Base-by-base conservation (phyloP, 2,329 filamentous ascomycete species). In the Diaporthe sp. region DNA sequence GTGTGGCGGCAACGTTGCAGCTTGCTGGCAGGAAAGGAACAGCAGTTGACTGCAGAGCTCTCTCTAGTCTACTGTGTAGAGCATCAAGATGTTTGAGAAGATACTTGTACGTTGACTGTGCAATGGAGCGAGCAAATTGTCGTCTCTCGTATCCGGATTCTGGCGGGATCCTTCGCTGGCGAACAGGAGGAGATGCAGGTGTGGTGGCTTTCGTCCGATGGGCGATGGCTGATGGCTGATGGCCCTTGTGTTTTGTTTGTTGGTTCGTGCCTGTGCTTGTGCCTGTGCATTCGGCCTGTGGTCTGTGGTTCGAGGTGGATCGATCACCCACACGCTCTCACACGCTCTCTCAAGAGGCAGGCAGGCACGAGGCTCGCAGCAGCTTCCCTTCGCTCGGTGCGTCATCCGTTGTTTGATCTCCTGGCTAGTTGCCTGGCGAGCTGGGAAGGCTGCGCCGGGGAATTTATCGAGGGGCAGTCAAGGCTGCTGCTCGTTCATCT, bases 351-450 rank as follows among this genome's bases (percentile, higher is more conserved):
- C 27, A 35, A n/a, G 53, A 19, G 42, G 7, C 4, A 42, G 37
- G 25, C 25, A 19, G 25, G 59, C 39, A 65, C 39, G 39, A 42
- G 25, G 59, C 25, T 27, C 2, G n/a, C 22, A 32, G 61, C 27
- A 51, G 58, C 30, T 63, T 63, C 8, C 37, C 15, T 5, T 12
- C 44, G 6, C 39, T 32, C 61, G 42, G 42, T 35, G 42, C 61
- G 61, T 65, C 61, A 68, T 53, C 47, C 63, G 63, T 68, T 51
- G 63, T 68, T 68, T 68, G 63, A 68, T 68, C 39, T 68, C 63
- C 44, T 50, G 30, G 30, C 63, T 68, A 68, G 63, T 35, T 39
- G 32, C 44, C 63, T 39, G 63, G 32, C 44, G 12, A 22, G 63
- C 63, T 53, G 47, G 63, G 47, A 68, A 53, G 30, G 44, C 44